Conservation (phyloP, 345 rosid species). For the Ceriops decandra region DNA sequence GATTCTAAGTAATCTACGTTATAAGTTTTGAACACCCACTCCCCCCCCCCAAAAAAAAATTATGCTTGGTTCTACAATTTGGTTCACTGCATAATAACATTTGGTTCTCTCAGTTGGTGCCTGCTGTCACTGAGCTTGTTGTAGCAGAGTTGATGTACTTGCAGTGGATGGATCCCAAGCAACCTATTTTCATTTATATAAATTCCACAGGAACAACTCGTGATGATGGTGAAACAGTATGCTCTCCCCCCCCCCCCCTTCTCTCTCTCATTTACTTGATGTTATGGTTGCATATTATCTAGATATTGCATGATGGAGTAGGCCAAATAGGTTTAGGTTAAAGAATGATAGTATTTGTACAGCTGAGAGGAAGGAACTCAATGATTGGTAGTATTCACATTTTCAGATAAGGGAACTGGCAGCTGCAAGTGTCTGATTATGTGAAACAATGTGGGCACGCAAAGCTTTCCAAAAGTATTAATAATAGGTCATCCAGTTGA, state of each 20-base stretch:
- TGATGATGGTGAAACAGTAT: slow-evolving; percentile 86
- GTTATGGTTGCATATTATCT: neutral
- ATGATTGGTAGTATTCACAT: too few relatives aligned
- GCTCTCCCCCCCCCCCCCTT: slow-evolving; percentile 13
- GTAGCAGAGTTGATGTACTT: slow-evolving; percentile 77
- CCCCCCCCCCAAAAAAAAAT: too few relatives aligned
- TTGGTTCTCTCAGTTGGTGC: slow-evolving; percentile 61
- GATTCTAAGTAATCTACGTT: neutral
- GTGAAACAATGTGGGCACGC: neutral
- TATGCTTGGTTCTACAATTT: slow-evolving; percentile 1
- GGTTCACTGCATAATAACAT: slow-evolving; percentile 12
- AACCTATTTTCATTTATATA: slow-evolving; percentile 70
- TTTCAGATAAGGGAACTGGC: neutral
- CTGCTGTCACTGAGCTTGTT: slow-evolving; percentile 79
- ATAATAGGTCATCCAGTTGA: neutral
- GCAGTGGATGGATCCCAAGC: slow-evolving; percentile 70
- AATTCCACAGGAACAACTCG: slow-evolving; percentile 91
- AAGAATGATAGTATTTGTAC: neutral
- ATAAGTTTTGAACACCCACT: neutral
- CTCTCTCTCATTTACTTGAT: neutral
- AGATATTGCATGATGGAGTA: neutral
- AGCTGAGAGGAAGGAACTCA: neutral
- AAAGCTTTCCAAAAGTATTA: neutral
- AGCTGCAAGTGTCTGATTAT: neutral
- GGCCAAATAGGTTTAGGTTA: neutral